Evolutionary conservation across 169 alveolate genomes (phyloP), one percentile per base, ranked within the genome.

Genomic region (Eimeria sp.): DNA sequence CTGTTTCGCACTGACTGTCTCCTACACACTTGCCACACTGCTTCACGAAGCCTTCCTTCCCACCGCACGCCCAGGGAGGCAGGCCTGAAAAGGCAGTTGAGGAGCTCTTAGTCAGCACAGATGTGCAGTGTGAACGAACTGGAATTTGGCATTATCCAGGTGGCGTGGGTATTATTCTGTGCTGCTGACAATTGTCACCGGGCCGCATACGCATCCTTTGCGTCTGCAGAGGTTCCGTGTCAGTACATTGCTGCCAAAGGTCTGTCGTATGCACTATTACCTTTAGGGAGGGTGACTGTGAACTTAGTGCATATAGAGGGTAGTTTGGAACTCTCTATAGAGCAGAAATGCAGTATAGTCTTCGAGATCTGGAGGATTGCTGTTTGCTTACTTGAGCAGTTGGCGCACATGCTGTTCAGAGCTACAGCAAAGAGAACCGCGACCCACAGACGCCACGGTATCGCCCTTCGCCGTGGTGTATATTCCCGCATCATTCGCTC

Each of bases 21-120:
- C 51, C 93, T 34, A 87, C 82, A 18, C 93, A 87, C 72, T 87
- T 87, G 61, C 93, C 93, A 16, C 93, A 87, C n/a, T 87, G 78
- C 61, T 43, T 4, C 20, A 87, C 82, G 72, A 87, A 87, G 43
- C 93, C 93, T 45, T 87, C 93, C 82, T 87, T 87, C 45, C 93
- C 93, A 34, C 47, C 83, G 49, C 93, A 87, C 40, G 93, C 93
- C 93, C 93, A 87, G 40, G 93, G 78, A 45, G 93, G 93, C 93
- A 87, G 72, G 65, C 83, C 93, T 87, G 93, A 43, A 87, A 6
- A 54, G 20, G 73, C 75, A 83, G 54, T 34, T 18, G 47, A 20
- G 51, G 22, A 0, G 40, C 54, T 16, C 5, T 34, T n/a, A 3
- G 4, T 5, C 40, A 14, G 43, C 18, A 14, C 54, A 83, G 58